phyloP scores from a whole-genome alignment of 176 grass and related monocot genomes.

The Zoysia pacifica region DNA sequence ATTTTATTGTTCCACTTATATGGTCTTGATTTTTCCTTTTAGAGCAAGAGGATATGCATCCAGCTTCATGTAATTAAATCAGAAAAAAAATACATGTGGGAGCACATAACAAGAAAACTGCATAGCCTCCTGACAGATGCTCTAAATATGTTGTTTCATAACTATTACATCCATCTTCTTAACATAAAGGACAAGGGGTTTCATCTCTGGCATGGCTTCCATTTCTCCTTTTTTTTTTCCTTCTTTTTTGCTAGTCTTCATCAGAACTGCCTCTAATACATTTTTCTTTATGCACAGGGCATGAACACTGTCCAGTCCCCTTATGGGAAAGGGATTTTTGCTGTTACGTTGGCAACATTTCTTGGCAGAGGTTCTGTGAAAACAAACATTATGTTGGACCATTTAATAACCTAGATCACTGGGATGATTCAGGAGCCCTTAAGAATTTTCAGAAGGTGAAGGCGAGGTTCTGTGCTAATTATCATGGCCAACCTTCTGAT shows the following conservation, averaged over 20 bases:
- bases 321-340: conserved; percentile 71
- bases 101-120: not conserved
- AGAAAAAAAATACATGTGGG: not conserved
- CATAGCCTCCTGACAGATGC: conserved; percentile 1
- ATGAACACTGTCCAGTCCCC: conserved; percentile 31
- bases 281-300: conserved; percentile 19
- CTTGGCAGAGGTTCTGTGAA: conserved; percentile 51
- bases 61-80: not conserved
- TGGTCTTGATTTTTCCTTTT: not conserved
- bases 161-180: not conserved
- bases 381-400: conserved; percentile 44
- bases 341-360: conserved; percentile 39
- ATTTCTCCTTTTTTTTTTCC: not conserved
- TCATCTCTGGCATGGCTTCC: not conserved
- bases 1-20: not conserved
- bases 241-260: not conserved
- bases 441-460: conserved; percentile 52
- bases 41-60: not conserved
- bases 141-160: conserved; percentile 6
- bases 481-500: conserved; percentile 45
- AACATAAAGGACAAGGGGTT: not conserved
- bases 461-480: conserved; percentile 40
- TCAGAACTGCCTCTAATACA: conserved; percentile 12
- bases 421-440: conserved; percentile 51
- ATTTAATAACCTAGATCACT: conserved; percentile 38